phyloP scores from a whole-genome alignment of 1,139 yeast genomes.

The Taiozyma sp. region DNA sequence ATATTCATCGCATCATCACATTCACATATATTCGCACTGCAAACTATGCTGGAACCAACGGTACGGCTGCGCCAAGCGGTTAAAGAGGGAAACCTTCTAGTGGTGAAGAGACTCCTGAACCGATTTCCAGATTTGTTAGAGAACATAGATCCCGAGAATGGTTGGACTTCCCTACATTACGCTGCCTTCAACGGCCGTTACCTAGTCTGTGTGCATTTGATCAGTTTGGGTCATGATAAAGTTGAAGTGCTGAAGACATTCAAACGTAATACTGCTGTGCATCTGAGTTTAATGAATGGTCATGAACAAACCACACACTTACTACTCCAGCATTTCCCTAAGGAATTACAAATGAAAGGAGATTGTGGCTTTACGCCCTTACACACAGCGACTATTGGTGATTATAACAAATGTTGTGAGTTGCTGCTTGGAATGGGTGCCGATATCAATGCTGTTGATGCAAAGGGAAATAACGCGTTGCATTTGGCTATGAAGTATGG shows the following conservation, averaged over 20 bases:
- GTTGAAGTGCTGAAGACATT: conserved; percentile 51
- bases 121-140: conserved; percentile 75
- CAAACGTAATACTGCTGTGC: conserved; percentile 68
- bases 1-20: neutral
- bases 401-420: conserved; percentile 65
- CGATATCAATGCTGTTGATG: conserved; percentile 53
- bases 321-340: conserved; percentile 74
- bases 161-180: conserved; percentile 89
- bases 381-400: conserved; percentile 64
- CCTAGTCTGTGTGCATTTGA: conserved; percentile 61
- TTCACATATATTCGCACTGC: neutral
- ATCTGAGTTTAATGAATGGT: conserved; percentile 60
- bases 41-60: conserved; percentile 53
- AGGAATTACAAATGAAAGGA: conserved; percentile 59
- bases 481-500: conserved; percentile 83
- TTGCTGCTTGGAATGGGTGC: conserved; percentile 80
- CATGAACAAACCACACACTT: conserved; percentile 81
- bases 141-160: conserved; percentile 66
- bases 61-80: conserved; percentile 71
- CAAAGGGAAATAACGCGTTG: conserved; percentile 66
- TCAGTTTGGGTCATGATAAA: conserved; percentile 45
- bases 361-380: conserved; percentile 57
- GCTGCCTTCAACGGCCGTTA: conserved; percentile 80
- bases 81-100: conserved; percentile 61
- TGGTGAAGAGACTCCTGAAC: conserved; percentile 63